phyloP scores from a whole-genome alignment of 106 monocot species.

The Chionographis japonica region DNA sequence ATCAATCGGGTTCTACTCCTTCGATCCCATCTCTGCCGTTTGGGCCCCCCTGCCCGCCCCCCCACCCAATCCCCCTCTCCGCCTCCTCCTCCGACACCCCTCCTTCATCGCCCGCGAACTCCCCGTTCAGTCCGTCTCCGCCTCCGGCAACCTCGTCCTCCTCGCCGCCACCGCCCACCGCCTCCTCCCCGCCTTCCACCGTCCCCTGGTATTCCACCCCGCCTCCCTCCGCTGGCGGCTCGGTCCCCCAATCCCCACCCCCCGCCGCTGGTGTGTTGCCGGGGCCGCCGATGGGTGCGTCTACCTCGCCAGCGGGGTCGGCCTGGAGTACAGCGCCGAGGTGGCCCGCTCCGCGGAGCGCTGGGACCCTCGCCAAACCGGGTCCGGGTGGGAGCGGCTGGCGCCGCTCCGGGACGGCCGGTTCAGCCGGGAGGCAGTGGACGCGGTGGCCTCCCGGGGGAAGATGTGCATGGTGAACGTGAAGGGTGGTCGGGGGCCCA shows the following conservation, averaged over 20 bases:
- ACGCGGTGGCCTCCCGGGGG: conserved; percentile 39
- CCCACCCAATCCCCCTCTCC: conserved; percentile 17
- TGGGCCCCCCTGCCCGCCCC: conserved; percentile 54
- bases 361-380: conserved; percentile 24
- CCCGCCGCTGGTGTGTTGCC: conserved; percentile 85
- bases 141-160: conserved; percentile 33
- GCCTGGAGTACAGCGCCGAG: conserved; percentile 35
- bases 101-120: conserved; percentile 65
- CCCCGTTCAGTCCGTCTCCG: conserved; percentile 62
- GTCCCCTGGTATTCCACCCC: conserved; percentile 58
- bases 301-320: conserved; percentile 64
- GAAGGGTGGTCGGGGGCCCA: conserved; percentile 20
- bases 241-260: conserved; percentile 41
- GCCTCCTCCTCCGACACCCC: conserved; percentile 53
- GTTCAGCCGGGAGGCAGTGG: conserved; percentile 72
- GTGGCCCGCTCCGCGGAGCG: conserved; percentile 49
- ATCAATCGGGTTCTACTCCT: conserved; percentile 28
- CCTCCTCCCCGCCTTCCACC: conserved; percentile 58
- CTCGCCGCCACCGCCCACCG: conserved; percentile 41
- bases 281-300: conserved; percentile 24
- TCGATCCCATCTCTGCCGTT: conserved; percentile 40
- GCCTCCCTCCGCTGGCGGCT: conserved; percentile 29
- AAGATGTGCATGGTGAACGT: conserved; percentile 72
- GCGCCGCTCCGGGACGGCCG: conserved; percentile 54
- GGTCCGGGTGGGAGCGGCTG: conserved; percentile 37